Evolutionary conservation across 2,329 filamentous ascomycete species (phyloP).

Genomic region (Pyrenophora seminiperda): DNA sequence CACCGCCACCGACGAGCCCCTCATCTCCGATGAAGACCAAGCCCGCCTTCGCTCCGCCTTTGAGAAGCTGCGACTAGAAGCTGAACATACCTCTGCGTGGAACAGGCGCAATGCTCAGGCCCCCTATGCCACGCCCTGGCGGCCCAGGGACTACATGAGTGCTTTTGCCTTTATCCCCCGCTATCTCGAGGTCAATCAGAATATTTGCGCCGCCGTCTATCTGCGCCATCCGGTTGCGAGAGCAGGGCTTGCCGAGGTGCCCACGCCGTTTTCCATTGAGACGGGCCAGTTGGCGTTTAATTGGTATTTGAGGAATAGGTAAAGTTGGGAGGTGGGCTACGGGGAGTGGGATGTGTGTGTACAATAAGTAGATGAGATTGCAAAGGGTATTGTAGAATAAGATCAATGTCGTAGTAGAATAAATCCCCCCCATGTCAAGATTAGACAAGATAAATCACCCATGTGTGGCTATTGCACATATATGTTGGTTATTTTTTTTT

Average conservation of each 20-base stretch:
- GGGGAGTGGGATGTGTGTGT: constrained; percentile 2
- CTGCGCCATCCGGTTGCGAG: constrained; percentile 90
- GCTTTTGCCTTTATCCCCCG: constrained; percentile 93
- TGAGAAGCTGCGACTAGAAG: constrained; percentile 69
- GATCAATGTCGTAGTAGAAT: not conserved
- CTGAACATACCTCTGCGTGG: constrained; percentile 70
- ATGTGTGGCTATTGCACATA: too few species aligned
- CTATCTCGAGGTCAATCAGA: constrained; percentile 97
- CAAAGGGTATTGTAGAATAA: constrained; percentile 10
- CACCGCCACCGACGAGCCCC: constrained; percentile 18
- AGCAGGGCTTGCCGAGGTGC: constrained; percentile 73
- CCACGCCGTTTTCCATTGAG: constrained; percentile 75
- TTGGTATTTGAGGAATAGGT: constrained; percentile 89
- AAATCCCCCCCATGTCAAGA: too few species aligned
- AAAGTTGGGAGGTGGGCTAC: constrained; percentile 36
- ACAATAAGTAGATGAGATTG: constrained; percentile 10
- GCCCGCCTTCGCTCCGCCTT: constrained; percentile 63
- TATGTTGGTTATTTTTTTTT: too few species aligned
- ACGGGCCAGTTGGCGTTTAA: constrained; percentile 84
- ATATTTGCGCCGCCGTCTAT: constrained; percentile 94
- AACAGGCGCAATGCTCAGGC: constrained; percentile 52
- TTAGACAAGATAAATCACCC: too few species aligned
- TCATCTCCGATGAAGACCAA: constrained; percentile 60
- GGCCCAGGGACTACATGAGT: constrained; percentile 81
- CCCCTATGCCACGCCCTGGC: constrained; percentile 91